phyloP scores from a whole-genome alignment of 108 stramenopile species.

The Schizochytrium sp. region DNA sequence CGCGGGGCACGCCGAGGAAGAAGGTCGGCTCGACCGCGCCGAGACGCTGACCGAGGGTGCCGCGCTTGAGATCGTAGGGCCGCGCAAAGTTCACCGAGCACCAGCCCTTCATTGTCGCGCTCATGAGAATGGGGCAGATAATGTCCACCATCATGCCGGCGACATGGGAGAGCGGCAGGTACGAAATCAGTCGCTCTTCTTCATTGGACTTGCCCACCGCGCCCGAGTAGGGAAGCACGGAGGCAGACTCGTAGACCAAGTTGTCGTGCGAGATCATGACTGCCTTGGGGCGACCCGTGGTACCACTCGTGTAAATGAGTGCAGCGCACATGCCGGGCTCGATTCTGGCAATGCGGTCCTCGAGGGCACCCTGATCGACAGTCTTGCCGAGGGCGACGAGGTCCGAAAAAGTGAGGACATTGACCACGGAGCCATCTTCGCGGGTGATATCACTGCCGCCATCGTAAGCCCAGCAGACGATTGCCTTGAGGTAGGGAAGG shows the following conservation, averaged over 20 bases:
- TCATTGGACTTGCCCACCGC: neutral
- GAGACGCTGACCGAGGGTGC: constrained; percentile 41
- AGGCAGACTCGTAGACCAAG: constrained; percentile 29
- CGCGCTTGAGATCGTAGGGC: constrained; percentile 50
- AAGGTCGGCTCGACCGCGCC: constrained; percentile 47
- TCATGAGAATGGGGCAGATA: constrained; percentile 27
- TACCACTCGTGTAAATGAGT: constrained; percentile 71
- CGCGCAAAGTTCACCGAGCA: constrained; percentile 44
- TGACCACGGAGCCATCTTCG: constrained; percentile 15
- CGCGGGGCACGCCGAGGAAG: constrained; percentile 58
- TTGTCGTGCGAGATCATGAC: constrained; percentile 74
- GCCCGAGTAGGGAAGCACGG: neutral
- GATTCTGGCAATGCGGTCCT: constrained; percentile 24
- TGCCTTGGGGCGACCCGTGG: constrained; percentile 69
- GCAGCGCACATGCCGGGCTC: constrained; percentile 46
- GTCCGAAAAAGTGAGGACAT: constrained; percentile 32
- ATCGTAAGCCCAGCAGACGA: constrained; percentile 51
- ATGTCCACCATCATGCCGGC: constrained; percentile 38
- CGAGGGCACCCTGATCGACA: neutral
- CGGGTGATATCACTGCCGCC: constrained; percentile 24
- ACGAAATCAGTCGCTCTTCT: constrained; percentile 32
- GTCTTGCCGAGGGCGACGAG: constrained; percentile 30
- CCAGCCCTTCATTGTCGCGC: constrained; percentile 36
- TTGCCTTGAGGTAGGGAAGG: constrained; percentile 52
- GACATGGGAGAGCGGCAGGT: constrained; percentile 46